Evolutionary conservation across 2,329 filamentous ascomycete genomes (phyloP), one percentile per base, ranked within the genome.

Genomic region (Cercospora beticola): DNA sequence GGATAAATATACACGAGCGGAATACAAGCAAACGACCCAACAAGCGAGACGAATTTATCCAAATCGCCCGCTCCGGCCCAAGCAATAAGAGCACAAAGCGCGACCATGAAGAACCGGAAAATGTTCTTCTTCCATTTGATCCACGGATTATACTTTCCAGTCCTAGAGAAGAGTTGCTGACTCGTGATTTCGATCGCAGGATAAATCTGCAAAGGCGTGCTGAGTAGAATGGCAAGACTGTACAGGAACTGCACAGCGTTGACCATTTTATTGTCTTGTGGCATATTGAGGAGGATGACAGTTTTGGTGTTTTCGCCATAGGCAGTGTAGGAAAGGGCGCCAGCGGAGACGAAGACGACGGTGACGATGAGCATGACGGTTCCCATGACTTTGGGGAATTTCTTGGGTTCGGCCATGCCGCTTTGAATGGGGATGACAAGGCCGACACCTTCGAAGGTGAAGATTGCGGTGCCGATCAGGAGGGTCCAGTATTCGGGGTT

Each of bases 71-170:
- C 94, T 70, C 95, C 95, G 56, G 90, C 89, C 93, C 93, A 99
- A 1, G 94, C 94, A 72, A 99, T 91, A 68, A 89, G 81, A 0
- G 94, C 92, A 77, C 95, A 98, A 26, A 95, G 81, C 76, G 92
- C 87, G 62, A 98, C 95, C 71, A 97, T 88, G 77, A 94, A 90
- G 85, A 98, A 99, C 65, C 95, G 90, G 84, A 97, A 99, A 36
- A 91, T 84, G 75, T 99, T 99, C 88, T 99, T 99, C 86, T 98
- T 92, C 95, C 95, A 99, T 84, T 99, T 99, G 84, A 99, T 97
- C 78, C 92, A 95, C 0, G 93, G 94, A 78, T 98, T 97, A 83
- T 97, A 97, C 82, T 99, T 99, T 74, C 95, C 94, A 71, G 93
- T 97, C 77, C 91, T 87, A 26, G 92, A 97, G 80, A 98, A 99